Base-by-base conservation (phyloP, 441 rosid species). In the Populus hybrid region DNA sequence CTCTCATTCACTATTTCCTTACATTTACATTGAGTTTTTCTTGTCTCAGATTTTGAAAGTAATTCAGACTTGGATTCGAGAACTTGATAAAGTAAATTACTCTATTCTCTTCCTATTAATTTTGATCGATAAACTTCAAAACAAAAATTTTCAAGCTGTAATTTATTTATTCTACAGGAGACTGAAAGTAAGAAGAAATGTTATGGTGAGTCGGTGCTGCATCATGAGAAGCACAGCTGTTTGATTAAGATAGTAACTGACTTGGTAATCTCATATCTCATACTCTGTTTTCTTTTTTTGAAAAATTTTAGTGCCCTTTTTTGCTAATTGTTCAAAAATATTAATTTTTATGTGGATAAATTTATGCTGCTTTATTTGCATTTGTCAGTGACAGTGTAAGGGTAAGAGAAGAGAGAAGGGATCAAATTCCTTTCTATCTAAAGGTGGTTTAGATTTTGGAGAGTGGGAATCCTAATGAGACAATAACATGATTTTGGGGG, bases 181-280 rank as follows among this genome's bases (percentile, higher is more conserved):
- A 24, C 74, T 42, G 61, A 65, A 26, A 59, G 77, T 59, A 40
- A 72, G 46, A 26, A 75, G 38, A 40, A 20, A 50, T 72, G 11
- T 24, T 71, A 50, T 66, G 79, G 38, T 71, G 79, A 32, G 67
- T 75, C 70, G n/a, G 73, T 69, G 71, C 67, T 53, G 24, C 42
- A 38, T 67, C 78, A 72, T 61, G 67, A 77, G 66, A 87, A 86
- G 16, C 79, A 42, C 72, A 77, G 68, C 70, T 80, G 79, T 85
- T 76, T 91, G 79, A 79, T 76, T 59, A 74, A 81, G 64, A 70
- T 87, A 66, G 66, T 89, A 32, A 82, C 84, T 30, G 84, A 86
- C 76, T 83, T 93, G 89, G 97, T 93, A 83, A 82, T 86, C 59
- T 80, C 30, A 36, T 66, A 5, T 53, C 8, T 64, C 30, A 21